Percentiles rank a stretch among this genome's conserved stretches.
Conservation (phyloP, 2,329 filamentous ascomycete species). For the Basipetospora chlamydospora region DNA sequence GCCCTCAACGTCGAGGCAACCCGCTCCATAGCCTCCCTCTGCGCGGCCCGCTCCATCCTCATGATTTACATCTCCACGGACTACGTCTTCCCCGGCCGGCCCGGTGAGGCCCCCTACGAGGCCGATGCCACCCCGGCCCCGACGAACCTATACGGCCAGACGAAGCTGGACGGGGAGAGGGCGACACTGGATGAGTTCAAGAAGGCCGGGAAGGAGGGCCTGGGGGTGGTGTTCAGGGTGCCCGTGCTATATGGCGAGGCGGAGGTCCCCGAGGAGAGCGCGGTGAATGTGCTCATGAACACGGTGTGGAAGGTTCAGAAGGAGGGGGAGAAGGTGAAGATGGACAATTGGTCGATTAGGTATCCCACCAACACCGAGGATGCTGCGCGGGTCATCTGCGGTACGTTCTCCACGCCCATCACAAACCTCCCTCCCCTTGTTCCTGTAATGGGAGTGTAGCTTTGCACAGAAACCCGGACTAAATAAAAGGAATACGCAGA, state of each 20-base stretch:
- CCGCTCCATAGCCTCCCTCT: constrained; percentile 48
- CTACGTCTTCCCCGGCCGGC: constrained; percentile 60
- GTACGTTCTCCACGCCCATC: constrained; percentile 26
- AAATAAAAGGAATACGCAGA: too few species aligned
- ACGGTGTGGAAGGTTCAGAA: constrained; percentile 60
- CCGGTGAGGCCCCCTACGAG: constrained; percentile 75
- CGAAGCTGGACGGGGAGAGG: constrained; percentile 43
- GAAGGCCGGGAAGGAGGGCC: constrained; percentile 30
- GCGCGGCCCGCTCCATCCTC: constrained; percentile 44
- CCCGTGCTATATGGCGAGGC: constrained; percentile 75
- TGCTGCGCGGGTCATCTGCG: constrained; percentile 61
- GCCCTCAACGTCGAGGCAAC: constrained; percentile 64
- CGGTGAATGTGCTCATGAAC: constrained; percentile 70
- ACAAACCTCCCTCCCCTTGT: too few species aligned
- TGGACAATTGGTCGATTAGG: constrained; percentile 75
- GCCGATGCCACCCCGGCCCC: constrained; percentile 47
- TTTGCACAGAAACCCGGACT: too few species aligned
- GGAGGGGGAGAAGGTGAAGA: constrained; percentile 45
- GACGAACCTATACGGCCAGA: constrained; percentile 60
- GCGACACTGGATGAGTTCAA: constrained; percentile 52
- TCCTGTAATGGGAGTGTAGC: too few species aligned
- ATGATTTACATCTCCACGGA: constrained; percentile 72
- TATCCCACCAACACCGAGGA: constrained; percentile 87
- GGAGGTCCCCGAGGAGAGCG: constrained; percentile 57
- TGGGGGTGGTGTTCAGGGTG: constrained; percentile 60